A percentile compares a stretch with the other conserved stretches of the same genome.
These are phyloP conservation scores for Tirmania nivea DNA, from an alignment of 495 filamentous ascomycete species.

Conservation along the genomic window DNA sequence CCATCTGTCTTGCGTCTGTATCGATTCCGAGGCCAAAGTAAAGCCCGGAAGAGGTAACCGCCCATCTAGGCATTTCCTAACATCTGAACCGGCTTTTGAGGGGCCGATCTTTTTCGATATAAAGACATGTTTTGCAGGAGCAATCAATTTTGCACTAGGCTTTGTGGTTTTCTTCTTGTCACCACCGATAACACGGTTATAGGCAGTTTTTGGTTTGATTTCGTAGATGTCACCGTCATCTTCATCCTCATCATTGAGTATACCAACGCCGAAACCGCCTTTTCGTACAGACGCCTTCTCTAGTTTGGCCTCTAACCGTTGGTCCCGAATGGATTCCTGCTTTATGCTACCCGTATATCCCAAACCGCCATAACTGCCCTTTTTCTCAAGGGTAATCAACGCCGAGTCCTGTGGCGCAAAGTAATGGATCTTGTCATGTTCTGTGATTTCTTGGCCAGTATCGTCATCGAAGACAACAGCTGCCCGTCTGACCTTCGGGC, in stretches of 20 bases:
- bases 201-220: constrained; percentile 76
- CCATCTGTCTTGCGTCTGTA: constrained; percentile 34
- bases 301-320: constrained; percentile 12
- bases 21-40: constrained; percentile 38
- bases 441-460: constrained; percentile 18
- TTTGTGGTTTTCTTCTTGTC: constrained; percentile 66
- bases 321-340: constrained; percentile 25
- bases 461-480: constrained; percentile 43
- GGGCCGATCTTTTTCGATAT: constrained; percentile 49
- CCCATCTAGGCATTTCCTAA: constrained; percentile 74
- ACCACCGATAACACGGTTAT: constrained; percentile 61
- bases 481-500: constrained; percentile 61
- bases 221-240: constrained; percentile 94
- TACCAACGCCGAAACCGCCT: constrained; percentile 64
- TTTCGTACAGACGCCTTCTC: constrained; percentile 12
- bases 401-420: constrained; percentile 76
- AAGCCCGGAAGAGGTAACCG: constrained; percentile 73
- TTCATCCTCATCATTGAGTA: constrained; percentile 89
- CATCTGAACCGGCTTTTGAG: constrained; percentile 32
- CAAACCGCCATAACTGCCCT: constrained; percentile 61
- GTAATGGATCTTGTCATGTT: constrained; percentile 36
- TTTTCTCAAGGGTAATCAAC: constrained; percentile 54
- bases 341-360: constrained; percentile 37
- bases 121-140: constrained; percentile 43
- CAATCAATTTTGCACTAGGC: constrained; percentile 15